Conservation (phyloP, 495 filamentous ascomycete species). For the Aspergillus avenaceus region DNA sequence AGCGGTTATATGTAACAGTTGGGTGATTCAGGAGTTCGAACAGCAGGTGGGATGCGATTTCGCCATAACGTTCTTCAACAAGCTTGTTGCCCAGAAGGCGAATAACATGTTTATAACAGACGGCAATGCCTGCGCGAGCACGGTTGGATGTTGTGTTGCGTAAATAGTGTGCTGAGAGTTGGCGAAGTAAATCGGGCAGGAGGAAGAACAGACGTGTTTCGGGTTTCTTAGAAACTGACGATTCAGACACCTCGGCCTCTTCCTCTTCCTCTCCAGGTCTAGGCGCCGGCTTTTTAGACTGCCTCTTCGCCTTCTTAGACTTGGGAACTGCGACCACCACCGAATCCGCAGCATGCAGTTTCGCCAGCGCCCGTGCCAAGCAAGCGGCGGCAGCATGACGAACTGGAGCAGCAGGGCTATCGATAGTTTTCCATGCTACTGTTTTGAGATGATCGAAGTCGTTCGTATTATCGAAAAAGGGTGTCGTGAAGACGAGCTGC, state of each 20-base stretch:
- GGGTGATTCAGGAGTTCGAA: constrained; percentile 73
- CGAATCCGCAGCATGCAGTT: constrained; percentile 66
- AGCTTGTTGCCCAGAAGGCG: constrained; percentile 68
- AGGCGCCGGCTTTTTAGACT: constrained; percentile 64
- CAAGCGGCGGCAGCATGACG: constrained; percentile 86
- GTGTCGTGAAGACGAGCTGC: constrained; percentile 62
- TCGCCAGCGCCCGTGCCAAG: constrained; percentile 72
- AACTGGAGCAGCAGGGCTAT: constrained; percentile 67
- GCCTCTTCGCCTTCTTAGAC: constrained; percentile 69
- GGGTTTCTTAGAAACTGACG: constrained; percentile 62
- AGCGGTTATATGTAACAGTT: constrained; percentile 77
- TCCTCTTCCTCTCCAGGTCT: constrained; percentile 72
- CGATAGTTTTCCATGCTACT: constrained; percentile 77
- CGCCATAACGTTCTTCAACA: constrained; percentile 73
- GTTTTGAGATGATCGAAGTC: constrained; percentile 86
- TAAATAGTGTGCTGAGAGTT: constrained; percentile 77
- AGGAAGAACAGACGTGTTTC: constrained; percentile 66
- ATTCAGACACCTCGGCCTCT: constrained; percentile 66
- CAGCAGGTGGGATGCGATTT: constrained; percentile 76
- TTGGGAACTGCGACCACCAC: constrained; percentile 54
- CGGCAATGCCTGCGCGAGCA: constrained; percentile 74
- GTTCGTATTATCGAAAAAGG: constrained; percentile 81
- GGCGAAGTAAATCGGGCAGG: constrained; percentile 73
- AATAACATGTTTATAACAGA: constrained; percentile 81
- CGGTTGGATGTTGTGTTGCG: constrained; percentile 76